Base-by-base conservation (phyloP, 257 asterid species). In the Penstemon barbatus region DNA sequence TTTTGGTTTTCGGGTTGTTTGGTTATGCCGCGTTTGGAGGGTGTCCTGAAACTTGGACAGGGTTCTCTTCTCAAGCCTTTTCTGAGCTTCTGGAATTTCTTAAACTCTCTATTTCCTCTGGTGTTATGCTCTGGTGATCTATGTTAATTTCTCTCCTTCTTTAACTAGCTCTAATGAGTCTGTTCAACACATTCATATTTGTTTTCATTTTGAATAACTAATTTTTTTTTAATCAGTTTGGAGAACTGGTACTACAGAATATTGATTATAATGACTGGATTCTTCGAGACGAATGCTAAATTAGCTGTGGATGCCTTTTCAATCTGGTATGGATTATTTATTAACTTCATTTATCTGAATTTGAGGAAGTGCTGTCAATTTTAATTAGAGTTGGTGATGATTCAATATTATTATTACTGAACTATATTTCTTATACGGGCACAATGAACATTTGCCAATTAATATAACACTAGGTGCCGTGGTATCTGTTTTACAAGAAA, bases 161-260 rank as follows among this genome's bases (percentile, higher is more conserved):
- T n/a, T n/a, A n/a, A n/a, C n/a, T n/a, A n/a, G n/a, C n/a, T n/a
- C n/a, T n/a, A n/a, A n/a, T 25, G 33, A 25, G 33, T 25, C 33
- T 25, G 33, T 25, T 25, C 33, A 25, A 25, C 33, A 25, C 2
- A 25, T 25, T 25, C 33, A 25, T 25, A 25, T 25, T 25, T 25
- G 33, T 25, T 25, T 3, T 41, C 8, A 5, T 4, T 3, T 15
- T 42, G 52, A 37, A 41, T 40, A n/a, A 5, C 40, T 13, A 61
- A 61, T 15, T 15, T 9, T 37, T 40, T 42, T 59, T 15, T n/a
- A n/a, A 39, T 9, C 81, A 86, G 92, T 73, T 58, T 86, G 89
- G 92, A 86, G 77, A 84, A 81, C 12, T 86, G 92, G 92, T 86
- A 86, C 67, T 81, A 83, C 80, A 69, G 87, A 66, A 83, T 81